Percentiles rank a stretch among this genome's conserved stretches.
These are phyloP conservation scores for Phytophthora sojae DNA, from an alignment of 352 stramenopile species.

Conservation along the genomic window DNA sequence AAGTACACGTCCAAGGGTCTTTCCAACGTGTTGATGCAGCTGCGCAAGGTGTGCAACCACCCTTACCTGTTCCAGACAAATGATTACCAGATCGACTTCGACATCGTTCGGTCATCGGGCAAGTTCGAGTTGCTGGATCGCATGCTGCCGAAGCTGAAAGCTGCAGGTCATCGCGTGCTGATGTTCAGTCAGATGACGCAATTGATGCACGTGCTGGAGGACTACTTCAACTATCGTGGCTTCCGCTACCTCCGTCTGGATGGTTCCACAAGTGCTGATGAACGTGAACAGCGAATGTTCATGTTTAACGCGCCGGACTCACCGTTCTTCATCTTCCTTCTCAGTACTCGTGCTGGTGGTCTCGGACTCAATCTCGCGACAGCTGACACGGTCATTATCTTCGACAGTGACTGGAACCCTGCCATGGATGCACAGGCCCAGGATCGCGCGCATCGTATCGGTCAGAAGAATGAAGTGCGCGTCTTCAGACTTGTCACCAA, in stretches of 20 bases:
- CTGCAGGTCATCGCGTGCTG: constrained; percentile 90
- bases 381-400: constrained; percentile 99
- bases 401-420: constrained; percentile 99
- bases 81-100: constrained; percentile 87
- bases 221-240: constrained; percentile 90
- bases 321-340: constrained; percentile 96
- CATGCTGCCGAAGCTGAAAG: constrained; percentile 96
- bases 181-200: constrained; percentile 94
- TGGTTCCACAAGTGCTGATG: constrained; percentile 95
- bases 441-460: constrained; percentile 93
- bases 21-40: constrained; percentile 90
- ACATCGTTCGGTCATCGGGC: constrained; percentile 84
- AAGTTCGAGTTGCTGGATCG: constrained; percentile 98
- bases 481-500: constrained; percentile 90
- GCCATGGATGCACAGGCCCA: constrained; percentile 94
- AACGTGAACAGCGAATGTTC: constrained; percentile 98
- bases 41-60: constrained; percentile 92
- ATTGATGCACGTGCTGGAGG: constrained; percentile 91
- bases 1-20: constrained; percentile 89
- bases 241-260: constrained; percentile 98
- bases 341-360: constrained; percentile 97
- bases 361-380: constrained; percentile 98
- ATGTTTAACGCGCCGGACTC: constrained; percentile 96
- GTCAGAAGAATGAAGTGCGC: constrained; percentile 91
- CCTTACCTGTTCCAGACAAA: constrained; percentile 90